phyloP scores from a whole-genome alignment of 2,329 filamentous ascomycete species.

The Diaporthe nobilis region DNA sequence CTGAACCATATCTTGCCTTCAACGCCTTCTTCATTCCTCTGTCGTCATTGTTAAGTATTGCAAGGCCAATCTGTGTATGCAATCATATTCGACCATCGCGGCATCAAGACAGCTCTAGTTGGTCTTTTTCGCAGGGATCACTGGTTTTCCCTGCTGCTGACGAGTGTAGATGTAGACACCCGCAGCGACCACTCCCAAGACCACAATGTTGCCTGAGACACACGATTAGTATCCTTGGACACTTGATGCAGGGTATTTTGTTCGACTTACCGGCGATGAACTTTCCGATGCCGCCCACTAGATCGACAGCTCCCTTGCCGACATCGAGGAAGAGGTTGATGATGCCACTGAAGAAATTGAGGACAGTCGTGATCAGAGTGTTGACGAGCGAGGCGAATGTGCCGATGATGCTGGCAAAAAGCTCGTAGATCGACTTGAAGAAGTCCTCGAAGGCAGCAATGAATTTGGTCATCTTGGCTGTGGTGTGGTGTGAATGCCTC shows the following conservation, averaged over 20 bases:
- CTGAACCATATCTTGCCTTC: not conserved
- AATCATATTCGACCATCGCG: not conserved
- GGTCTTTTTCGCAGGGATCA: constrained; percentile 43
- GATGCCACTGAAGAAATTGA: constrained; percentile 55
- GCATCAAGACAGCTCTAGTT: constrained; percentile 10
- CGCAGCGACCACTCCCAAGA: constrained; percentile 52
- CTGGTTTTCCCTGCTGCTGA: constrained; percentile 44
- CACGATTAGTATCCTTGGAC: not conserved
- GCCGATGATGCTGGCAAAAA: constrained; percentile 55
- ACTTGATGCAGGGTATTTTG: not conserved
- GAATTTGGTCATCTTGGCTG: constrained; percentile 47
- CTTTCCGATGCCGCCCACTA: constrained; percentile 56
- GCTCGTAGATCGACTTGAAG: constrained; percentile 59
- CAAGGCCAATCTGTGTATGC: not conserved
- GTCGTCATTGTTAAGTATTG: not conserved
- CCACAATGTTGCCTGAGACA: constrained; percentile 53
- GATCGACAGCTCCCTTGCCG: constrained; percentile 53
- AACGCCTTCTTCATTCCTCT: too few species aligned
- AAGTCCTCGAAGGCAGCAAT: constrained; percentile 54
- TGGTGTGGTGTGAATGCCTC: too few species aligned
- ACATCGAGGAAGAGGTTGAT: constrained; percentile 54
- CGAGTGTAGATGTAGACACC: constrained; percentile 52
- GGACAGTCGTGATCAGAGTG: constrained; percentile 51
- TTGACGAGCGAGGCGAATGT: constrained; percentile 53
- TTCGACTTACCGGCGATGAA: constrained; percentile 55